Conservation (phyloP, 164 flowering plant genomes). For the Vitis vinifera region DNA sequence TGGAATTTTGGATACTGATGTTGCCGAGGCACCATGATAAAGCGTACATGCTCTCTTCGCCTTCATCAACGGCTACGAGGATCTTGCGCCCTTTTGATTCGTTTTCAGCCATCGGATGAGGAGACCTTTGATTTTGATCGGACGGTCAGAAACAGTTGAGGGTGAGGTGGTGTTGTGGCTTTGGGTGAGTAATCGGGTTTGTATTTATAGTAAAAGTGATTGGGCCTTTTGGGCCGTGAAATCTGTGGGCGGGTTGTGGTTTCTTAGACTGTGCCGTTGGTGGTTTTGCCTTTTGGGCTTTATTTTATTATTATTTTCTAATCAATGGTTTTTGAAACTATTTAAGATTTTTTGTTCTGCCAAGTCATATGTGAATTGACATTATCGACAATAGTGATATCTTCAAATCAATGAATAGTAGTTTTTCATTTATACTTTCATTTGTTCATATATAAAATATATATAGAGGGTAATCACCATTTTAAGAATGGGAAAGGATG, state of each 20-base stretch:
- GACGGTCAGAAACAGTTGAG: conserved; percentile 3
- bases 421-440: too few species aligned
- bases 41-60: conserved; percentile 63
- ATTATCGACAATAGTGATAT: too few species aligned
- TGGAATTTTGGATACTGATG: conserved; percentile 23
- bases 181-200: too few species aligned
- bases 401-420: too few species aligned
- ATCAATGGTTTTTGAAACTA: too few species aligned
- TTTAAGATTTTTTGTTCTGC: too few species aligned
- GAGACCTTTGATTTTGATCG: not conserved
- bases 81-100: conserved; percentile 36
- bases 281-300: conserved; percentile 2
- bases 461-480: too few species aligned
- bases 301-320: not conserved
- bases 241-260: conserved; percentile 16
- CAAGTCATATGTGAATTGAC: too few species aligned
- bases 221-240: not conserved
- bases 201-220: not conserved
- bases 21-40: conserved; percentile 64
- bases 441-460: too few species aligned
- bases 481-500: too few species aligned
- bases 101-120: conserved; percentile 22
- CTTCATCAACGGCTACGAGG: conserved; percentile 58
- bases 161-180: not conserved
- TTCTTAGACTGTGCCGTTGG: conserved; percentile 6